Base-by-base conservation (phyloP, 2,329 filamentous ascomycete genomes). In the Zasmidium angulare region DNA sequence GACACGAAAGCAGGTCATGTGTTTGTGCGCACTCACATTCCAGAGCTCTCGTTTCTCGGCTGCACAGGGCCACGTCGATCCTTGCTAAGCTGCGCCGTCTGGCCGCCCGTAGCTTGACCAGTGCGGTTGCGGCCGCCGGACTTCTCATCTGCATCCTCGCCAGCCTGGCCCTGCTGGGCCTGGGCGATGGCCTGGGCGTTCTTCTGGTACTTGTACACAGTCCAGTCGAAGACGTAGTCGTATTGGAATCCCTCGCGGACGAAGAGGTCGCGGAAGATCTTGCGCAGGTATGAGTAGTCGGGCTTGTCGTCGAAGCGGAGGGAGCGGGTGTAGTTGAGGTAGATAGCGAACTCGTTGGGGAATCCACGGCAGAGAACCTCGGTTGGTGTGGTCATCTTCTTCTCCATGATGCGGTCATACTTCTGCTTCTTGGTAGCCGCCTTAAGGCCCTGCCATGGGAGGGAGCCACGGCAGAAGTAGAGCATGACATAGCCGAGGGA, bases 171-270 rank as follows among this genome's bases (percentile, higher is more conserved):
- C 70, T 84, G 83, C 68, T 84, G 87, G 67, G 87, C 87, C 69
- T 89, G 90, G 77, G 91, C 90, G 76, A 96, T 96, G 73, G 92
- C 92, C 81, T 96, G 91, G 56, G 93, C 93, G 71, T 97, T 98
- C 88, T 97, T 97, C 86, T 97, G 93, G 84, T 98, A 97, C 84
- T 98, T 98, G 87, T 97, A 98, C 72, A 98, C 95, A 61, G 95
- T 99, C 95, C 95, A 99, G 81, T 99, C 95, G 73, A 99, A 99
- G 71, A 99, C 95, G 72, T 99, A 98, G 80, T 99, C 95, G 78
- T 99, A 98, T 82, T 99, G 95, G 88, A 98, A 99, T 58, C 93
- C 95, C 79, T 98, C 95, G 64, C 95, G 92, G 69, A 99, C 95
- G 74, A 99, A 99, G 61, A 99, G 88, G 76, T 99, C 95, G 65